Evolutionary conservation across 2,329 filamentous ascomycete species (phyloP), one percentile per base, ranked within the genome.

Genomic region (Fusarium tjaetaba): DNA sequence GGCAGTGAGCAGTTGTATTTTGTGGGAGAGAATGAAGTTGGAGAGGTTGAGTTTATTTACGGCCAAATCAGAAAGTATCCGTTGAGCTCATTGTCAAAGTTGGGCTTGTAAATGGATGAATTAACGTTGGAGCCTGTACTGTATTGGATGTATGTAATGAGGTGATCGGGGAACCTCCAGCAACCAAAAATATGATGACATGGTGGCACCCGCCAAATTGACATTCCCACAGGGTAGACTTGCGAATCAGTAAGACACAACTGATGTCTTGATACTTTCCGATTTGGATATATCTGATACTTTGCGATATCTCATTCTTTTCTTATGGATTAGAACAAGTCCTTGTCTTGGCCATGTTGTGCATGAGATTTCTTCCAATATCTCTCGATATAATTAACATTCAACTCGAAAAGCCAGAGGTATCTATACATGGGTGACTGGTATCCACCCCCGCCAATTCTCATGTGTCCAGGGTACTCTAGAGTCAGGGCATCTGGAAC

Each of bases 381-480:
- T 10, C 11, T 20, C 9, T 20, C 11, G 13, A 34, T 3, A 24
- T 34, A 15, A 34, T 15, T 3, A 11, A 11, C 22, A 2, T 34
- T 11, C 16, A 34, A 51, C 22, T 32, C 22, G 30, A 24, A 34
- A 20, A 52, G 20, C 3, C 41, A 36, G 32, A 49, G 16, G 3
- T 30, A 34, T 6, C 11, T 32, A 28, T 38, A 51, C 55, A 15
- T 34, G 22, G 22, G 11, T n/a, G 42, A 32, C 16, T 42, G 18
- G 56, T 73, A 59, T 48, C 71, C 70, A 73, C 71, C 71, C 71
- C 70, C 71, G 48, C 70, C 49, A 52, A 73, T 38, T 71, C 52
- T 45, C 24, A 58, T 63, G 55, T 68, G 49, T 32, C 43, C 51
- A 70, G 59, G 49, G 70, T 72, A 41, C 34, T 53, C 34, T 9